Evolutionary conservation across 2,329 filamentous ascomycete species (phyloP), one percentile per base, ranked within the genome.

Genomic region (Nothopassalora personata): DNA sequence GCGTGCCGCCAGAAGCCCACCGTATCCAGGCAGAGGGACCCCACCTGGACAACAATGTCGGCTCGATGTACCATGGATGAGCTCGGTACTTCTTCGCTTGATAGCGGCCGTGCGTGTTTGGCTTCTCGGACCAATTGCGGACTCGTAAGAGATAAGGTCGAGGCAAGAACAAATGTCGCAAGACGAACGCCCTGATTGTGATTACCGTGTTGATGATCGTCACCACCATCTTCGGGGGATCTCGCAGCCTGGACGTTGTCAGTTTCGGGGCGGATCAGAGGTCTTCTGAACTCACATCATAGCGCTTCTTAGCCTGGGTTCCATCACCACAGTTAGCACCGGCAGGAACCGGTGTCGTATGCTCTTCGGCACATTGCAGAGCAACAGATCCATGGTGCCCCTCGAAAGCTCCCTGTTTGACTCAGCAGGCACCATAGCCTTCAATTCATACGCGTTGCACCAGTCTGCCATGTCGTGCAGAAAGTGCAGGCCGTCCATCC

Each of bases 141-240:
- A 57, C 72, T 64, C 64, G 77, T 60, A 69, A 69, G 65, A 67
- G 73, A 57, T 69, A 79, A 54, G 66, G 74, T 11, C 87, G 82
- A 3, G 89, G 89, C 5, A 85, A 80, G 11, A 77, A 66, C 0
- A 91, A 72, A 66, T 86, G 79, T 6, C 83, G 81, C 13, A 89
- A 69, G 23, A 80, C 57, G 19, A 86, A 74, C 57, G 80, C 81
- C 18, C 88, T 83, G 2, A 79, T 34, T 1, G 71, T 67, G 34
- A 90, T 75, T 0, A 81, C 66, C 0, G 69, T 65, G 39, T 82
- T 77, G 8, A 84, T 76, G 0, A 82, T 49, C 1, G 55, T 57
- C 3, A 63, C 34, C 11, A 71, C 70, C 27, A 74, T 68, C 2
- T 68, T 59, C 0, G 75, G 65, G 0, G 79, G 75, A 2, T 75